These are phyloP conservation scores for Lineolata rhizophorae DNA, from an alignment of 495 filamentous ascomycete species.

Conservation along the genomic window DNA sequence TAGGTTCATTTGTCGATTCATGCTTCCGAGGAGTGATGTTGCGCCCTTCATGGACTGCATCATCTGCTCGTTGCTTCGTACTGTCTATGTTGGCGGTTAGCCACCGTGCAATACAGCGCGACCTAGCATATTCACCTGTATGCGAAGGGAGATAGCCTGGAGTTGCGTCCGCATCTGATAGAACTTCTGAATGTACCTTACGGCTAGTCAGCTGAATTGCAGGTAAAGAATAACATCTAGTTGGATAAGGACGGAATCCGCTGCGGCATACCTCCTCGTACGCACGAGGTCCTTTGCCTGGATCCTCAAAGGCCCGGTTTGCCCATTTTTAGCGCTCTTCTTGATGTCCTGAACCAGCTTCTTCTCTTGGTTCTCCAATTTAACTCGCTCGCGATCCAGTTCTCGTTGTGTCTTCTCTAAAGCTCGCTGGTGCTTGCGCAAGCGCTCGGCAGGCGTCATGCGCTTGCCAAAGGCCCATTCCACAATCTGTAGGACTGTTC, in stretches of 20 bases:
- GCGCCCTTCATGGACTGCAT: constrained; percentile 99
- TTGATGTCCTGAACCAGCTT: constrained; percentile 88
- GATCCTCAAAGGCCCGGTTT: constrained; percentile 89
- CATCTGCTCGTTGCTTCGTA: constrained; percentile 97
- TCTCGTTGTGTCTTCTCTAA: constrained; percentile 94
- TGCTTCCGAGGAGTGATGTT: constrained; percentile 72
- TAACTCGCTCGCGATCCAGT: constrained; percentile 77
- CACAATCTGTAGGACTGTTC: constrained; percentile 38
- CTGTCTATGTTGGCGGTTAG: constrained; percentile 36
- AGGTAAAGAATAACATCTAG: too few species aligned
- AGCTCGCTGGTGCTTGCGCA: constrained; percentile 90
- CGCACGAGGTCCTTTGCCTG: constrained; percentile 92
- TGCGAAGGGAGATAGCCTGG: constrained; percentile 82
- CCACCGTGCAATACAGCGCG: constrained; percentile 4
- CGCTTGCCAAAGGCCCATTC: constrained; percentile 99
- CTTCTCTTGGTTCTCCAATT: constrained; percentile 96
- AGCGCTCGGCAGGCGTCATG: constrained; percentile 88
- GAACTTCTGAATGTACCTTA: constrained; percentile 89
- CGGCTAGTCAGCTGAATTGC: not conserved
- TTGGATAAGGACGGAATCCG: not conserved
- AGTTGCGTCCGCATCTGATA: constrained; percentile 93
- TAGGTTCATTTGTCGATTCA: constrained; percentile 96
- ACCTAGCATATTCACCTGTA: constrained; percentile 42
- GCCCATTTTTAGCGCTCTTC: constrained; percentile 91
- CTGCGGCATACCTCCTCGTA: constrained; percentile 33